Evolutionary conservation across 805 yeast species (phyloP), one percentile per base, ranked within the genome.

Genomic region (Ogataea trehalophila): DNA sequence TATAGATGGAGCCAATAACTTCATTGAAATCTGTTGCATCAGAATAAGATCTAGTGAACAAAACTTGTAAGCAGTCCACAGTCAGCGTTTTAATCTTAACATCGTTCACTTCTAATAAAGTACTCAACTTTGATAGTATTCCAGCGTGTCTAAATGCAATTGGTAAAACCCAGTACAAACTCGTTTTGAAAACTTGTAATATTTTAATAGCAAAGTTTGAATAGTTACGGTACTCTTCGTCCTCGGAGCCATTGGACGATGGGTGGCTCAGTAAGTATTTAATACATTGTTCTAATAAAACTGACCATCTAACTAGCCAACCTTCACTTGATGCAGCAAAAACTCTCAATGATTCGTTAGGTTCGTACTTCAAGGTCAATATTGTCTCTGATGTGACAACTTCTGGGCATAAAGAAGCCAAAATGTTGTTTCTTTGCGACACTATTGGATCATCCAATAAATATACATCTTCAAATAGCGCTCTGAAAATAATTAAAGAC

Each of bases 361-460:
- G 75, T 52, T 83, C 87, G 61, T 86, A 88, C 22, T 81, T 71
- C 42, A 73, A 61, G 34, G 80, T 75, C 53, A 91, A 74, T 4
- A 86, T 76, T 6, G 73, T 71, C 48, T 80, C 80, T 0, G 96
- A 85, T 1, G 95, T 81, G 8, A 89, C 81, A 17, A 91, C 79
- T 65, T 90, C 87, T 6, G 92, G 87, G 62, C 96, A 85, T 43
- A 89, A 76, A 33, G 95, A 89, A 43, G 85, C 84, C 36, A 92
- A 74, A 1, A 86, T 76, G n/a, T 80, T 75, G 47, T 85, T 79
- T 59, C 98, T 75, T 55, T 81, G 85, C 33, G 91, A 74, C 2
- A 96, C 96, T 18, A 89, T 79, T 22, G 97, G 85, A 62, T 94
- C 99, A 55, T 94, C 98, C 42, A 94, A 73, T 44, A 95, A 71